phyloP scores from a whole-genome alignment of 1,284 basidiomycete species.

The Sporisorium graminicola region DNA sequence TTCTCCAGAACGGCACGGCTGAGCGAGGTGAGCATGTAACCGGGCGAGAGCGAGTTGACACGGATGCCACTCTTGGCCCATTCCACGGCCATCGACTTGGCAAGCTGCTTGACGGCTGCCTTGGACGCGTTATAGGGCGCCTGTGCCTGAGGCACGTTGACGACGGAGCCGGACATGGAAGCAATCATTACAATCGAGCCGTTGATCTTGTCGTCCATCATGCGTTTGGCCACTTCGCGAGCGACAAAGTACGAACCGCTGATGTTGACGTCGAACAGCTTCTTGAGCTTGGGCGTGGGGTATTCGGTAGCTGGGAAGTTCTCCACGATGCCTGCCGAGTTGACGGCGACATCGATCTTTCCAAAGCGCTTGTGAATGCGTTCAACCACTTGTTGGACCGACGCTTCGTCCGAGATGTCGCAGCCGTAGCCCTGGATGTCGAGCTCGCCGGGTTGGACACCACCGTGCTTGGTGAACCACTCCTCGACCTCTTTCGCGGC shows the following conservation, averaged over 20 bases:
- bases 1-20: conserved; percentile 71
- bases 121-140: conserved; percentile 93
- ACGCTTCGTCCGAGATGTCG: conserved; percentile 84
- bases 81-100: conserved; percentile 85
- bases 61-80: conserved; percentile 88
- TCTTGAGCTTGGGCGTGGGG: conserved; percentile 72
- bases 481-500: conserved; percentile 82
- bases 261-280: conserved; percentile 90
- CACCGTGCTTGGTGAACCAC: conserved; percentile 75
- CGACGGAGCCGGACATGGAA: conserved; percentile 86
- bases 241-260: conserved; percentile 87
- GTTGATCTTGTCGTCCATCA: conserved; percentile 73
- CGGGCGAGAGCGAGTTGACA: conserved; percentile 75
- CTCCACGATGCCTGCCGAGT: conserved; percentile 82
- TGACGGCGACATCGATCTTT: conserved; percentile 76
- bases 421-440: conserved; percentile 83
- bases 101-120: conserved; percentile 87
- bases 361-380: conserved; percentile 76
- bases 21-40: conserved; percentile 79
- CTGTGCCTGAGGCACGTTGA: conserved; percentile 81
- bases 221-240: conserved; percentile 83
- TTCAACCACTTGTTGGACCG: conserved; percentile 45
- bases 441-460: conserved; percentile 76
- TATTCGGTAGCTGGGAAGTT: conserved; percentile 90
- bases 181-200: conserved; percentile 89